Conservation (phyloP, 2,329 filamentous ascomycete genomes). For the Ceratocystis diversiconidia region DNA sequence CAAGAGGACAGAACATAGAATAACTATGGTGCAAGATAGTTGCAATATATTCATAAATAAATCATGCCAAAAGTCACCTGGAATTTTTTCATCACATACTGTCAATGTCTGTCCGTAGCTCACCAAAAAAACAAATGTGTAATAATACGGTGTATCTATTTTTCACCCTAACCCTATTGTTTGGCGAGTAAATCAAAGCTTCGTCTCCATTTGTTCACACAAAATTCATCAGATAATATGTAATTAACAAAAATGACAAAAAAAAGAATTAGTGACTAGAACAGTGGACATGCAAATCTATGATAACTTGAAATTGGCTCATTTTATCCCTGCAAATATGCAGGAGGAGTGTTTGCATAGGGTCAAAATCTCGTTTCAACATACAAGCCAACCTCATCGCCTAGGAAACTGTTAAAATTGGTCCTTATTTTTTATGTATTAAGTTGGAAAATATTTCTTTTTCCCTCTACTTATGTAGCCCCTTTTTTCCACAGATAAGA, state of each 20-base stretch:
- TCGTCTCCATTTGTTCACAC: neutral
- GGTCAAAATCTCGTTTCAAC: neutral
- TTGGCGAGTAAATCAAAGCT: neutral
- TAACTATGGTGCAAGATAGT: neutral
- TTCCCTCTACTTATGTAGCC: too few species aligned
- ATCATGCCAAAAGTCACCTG: too few species aligned
- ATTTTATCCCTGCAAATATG: constrained; percentile 7
- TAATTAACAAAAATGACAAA: neutral
- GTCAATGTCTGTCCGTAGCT: too few species aligned
- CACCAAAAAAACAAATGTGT: too few species aligned
- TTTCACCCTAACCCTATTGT: constrained; percentile 12
- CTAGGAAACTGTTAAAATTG: constrained; percentile 8
- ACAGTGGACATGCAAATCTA: neutral
- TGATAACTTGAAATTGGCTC: neutral
- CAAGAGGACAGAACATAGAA: neutral
- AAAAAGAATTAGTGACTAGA: neutral
- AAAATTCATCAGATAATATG: neutral
- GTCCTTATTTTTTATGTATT: too few species aligned
- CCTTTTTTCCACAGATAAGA: too few species aligned
- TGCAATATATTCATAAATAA: too few species aligned
- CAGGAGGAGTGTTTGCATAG: constrained; percentile 1
- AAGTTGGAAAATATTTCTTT: too few species aligned
- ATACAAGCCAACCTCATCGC: neutral
- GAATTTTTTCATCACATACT: too few species aligned
- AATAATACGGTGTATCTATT: neutral